Evolutionary conservation across 2,329 filamentous ascomycete species (phyloP), one percentile per base, ranked within the genome.

Genomic region (Cercospora beticola): DNA sequence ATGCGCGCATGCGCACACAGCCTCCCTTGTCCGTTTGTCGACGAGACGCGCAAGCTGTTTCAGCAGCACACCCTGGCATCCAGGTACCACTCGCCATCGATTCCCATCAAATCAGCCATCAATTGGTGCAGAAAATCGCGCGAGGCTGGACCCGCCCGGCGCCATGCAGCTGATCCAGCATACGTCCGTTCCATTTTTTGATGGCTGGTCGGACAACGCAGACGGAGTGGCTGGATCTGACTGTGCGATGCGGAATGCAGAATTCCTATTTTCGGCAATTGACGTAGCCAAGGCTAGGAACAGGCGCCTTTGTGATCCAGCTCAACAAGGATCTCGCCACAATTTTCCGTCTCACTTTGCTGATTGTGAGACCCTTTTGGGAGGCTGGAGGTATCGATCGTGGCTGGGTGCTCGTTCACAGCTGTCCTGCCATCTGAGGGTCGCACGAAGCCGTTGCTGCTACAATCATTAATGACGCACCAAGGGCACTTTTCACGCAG

Each of bases 21-120:
- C 43, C 54, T 58, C 57, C 49, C 65, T 43, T 43, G 31, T 67
- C 30, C 63, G 60, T 64, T 46, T 54, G 61, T 58, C 54, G 60
- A 61, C 57, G 61, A 58, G 49, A 60, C 66, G 57, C 66, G 66
- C 66, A 68, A 68, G 66, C 66, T 36, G 66, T 68, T 68, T 68
- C 66, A 68, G 49, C 43, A 36, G 28, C 28, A 57, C 56, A 60
- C 26, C 66, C 66, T 33, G n/a, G 66, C 54, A 65, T 49, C 62
- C 54, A 62, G 62, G 64, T 57, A 49, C 60, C 33, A 62, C n/a
- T 33, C 12, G 62, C 49, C 62, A 59, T 49, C 54, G 54, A 58
- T 68, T 40, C 49, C 23, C 62, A 64, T 64, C 60, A 67, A 63
- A 18, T 63, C 43, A n/a, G 30, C 54, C 59, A 46, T 63, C 66